Base-by-base conservation (phyloP, 495 filamentous ascomycete species). In the Melanomma pulvis-pyrius region DNA sequence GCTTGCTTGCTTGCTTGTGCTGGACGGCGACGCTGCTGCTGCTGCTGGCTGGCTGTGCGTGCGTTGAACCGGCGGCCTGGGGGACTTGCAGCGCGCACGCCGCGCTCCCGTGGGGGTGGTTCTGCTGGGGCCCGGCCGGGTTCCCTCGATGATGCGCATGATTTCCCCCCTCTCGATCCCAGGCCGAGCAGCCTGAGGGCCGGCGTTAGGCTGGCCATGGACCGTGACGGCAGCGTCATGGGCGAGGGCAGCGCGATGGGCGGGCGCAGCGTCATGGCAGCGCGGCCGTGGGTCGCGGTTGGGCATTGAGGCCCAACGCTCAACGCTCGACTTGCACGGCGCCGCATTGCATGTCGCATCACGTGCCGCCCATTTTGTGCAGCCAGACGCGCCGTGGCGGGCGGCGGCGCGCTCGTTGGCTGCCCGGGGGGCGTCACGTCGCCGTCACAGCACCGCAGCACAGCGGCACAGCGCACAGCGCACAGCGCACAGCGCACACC, bases 331-430 rank as follows among this genome's bases (percentile, higher is more conserved):
- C 29, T 29, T 21, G 17, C 64, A 29, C 67, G 61, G 50, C 61
- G 60, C 67, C 67, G 67, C 67, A 69, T 70, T 61, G 67, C 67
- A 70, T 53, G 36, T 49, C 28, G 19, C 48, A 56, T 71, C 68
- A 71, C 67, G 68, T 71, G 68, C 68, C 44, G 55, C 46, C 21
- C n/a, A 50, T n/a, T 39, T 24, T 54, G 51, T 29, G 24, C 17
- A 29, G 48, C 26, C 19, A 51, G 19, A 24, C 11, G 26, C 48
- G 48, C 11, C 22, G 17, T 24, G 22, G 6, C 22, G 48, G 19
- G 39, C 9, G 39, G n/a, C 22, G 48, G 9, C 11, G n/a, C 24
- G 22, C 48, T 29, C 19, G 19, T 24, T 48, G 15, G 44, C 44
- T 6, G 6, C 6, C 5, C 17, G 11, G 5, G 51, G 30, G 51